Conservation (phyloP, 202 grass and related monocot species). For the Panicum virgatum region DNA sequence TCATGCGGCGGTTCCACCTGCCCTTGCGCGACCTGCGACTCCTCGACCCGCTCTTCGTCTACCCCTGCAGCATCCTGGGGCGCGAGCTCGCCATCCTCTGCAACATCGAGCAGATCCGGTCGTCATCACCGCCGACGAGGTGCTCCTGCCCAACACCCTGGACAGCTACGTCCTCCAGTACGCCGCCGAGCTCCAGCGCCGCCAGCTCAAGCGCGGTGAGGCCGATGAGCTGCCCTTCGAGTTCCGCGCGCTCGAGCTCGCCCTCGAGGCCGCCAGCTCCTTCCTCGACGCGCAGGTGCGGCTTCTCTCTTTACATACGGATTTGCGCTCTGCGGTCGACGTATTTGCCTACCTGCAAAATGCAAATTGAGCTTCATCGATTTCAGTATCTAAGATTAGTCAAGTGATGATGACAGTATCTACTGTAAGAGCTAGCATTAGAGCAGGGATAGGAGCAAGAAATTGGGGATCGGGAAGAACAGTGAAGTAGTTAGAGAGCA, state of each 20-base stretch:
- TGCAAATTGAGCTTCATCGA: too few species aligned
- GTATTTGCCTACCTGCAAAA: too few species aligned
- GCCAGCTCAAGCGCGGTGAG: conserved; percentile 64
- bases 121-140: conserved; percentile 98
- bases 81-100: conserved; percentile 94
- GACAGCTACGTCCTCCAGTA: conserved; percentile 95
- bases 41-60: conserved; percentile 96
- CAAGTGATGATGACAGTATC: too few species aligned
- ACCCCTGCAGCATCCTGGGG: conserved; percentile 88
- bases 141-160: conserved; percentile 86
- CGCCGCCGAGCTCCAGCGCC: conserved; percentile 85
- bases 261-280: conserved; percentile 89
- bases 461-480: too few species aligned
- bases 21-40: conserved; percentile 95
- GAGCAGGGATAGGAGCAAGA: too few species aligned
- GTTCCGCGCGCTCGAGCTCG: conserved; percentile 91
- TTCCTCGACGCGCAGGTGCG: conserved; percentile 96
- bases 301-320: too few species aligned
- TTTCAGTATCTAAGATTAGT: too few species aligned
- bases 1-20: conserved; percentile 97
- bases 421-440: too few species aligned
- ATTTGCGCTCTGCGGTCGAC: too few species aligned
- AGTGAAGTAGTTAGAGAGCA: too few species aligned
- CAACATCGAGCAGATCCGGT: conserved; percentile 96
- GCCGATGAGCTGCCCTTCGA: conserved; percentile 84